A percentile compares a stretch with the other conserved stretches of the same genome.
phyloP scores from a whole-genome alignment of 306 rosid species.

The Castanospermum australe region DNA sequence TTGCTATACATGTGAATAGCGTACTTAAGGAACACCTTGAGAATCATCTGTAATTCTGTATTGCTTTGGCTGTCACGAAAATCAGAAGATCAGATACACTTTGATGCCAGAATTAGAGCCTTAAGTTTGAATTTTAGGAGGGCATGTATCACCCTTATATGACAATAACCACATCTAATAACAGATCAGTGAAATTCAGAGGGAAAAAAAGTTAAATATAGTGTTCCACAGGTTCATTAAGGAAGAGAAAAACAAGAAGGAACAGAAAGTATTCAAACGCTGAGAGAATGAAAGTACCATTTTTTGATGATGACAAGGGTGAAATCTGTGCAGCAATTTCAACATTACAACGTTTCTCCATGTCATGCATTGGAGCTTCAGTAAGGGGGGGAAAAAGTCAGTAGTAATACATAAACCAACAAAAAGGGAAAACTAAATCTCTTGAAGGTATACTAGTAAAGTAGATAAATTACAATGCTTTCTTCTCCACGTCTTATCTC shows the following conservation, averaged over 20 bases:
- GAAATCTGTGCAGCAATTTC: conserved; percentile 94
- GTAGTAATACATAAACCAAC: conserved; percentile 12
- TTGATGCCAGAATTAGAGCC: not conserved
- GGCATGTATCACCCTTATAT: not conserved
- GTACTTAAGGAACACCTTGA: not conserved
- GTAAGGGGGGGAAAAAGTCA: conserved; percentile 27
- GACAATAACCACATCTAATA: not conserved
- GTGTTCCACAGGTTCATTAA: not conserved
- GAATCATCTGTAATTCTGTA: not conserved
- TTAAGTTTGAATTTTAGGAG: not conserved
- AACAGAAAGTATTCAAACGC: conserved; percentile 41
- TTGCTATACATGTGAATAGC: not conserved
- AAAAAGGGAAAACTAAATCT: not conserved
- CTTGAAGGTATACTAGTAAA: conserved; percentile 26
- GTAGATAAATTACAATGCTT: conserved; percentile 65
- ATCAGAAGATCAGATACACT: not conserved
- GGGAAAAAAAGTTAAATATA: not conserved
- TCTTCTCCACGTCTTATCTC: conserved; percentile 82
- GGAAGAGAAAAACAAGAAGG: not conserved
- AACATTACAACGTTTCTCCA: conserved; percentile 93
- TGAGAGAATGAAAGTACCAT: conserved; percentile 73
- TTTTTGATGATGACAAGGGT: conserved; percentile 66
- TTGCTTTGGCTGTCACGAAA: not conserved
- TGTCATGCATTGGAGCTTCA: conserved; percentile 81
- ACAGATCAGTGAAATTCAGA: not conserved